Evolutionary conservation across 257 asterid species (phyloP).

Genomic region (Solanum gandarillasii): DNA sequence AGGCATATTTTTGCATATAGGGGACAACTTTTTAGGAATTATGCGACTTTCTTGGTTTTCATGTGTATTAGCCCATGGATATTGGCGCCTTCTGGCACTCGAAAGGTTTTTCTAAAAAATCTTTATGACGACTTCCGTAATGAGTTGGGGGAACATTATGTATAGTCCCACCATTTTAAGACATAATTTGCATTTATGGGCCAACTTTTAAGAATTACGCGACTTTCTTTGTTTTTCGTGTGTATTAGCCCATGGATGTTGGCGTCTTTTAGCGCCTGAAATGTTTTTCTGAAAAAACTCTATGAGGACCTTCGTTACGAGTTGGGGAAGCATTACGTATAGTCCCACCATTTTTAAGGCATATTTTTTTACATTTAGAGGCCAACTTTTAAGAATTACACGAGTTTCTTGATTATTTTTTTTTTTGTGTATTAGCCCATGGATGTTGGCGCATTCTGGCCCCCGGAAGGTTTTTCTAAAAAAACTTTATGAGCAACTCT

Average conservation of each 20-base stretch:
- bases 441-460: not conserved
- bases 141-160: not conserved
- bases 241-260: not conserved
- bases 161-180: not conserved
- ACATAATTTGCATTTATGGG: not conserved
- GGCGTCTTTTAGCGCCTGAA: not conserved
- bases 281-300: too few species aligned
- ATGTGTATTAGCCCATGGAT: not conserved
- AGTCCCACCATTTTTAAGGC: not conserved
- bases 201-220: not conserved
- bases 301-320: not conserved
- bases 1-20: not conserved
- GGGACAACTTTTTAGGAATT: too few species aligned
- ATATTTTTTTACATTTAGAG: too few species aligned
- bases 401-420: too few species aligned
- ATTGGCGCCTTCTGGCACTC: rapidly evolving
- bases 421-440: too few species aligned
- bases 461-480: rapidly evolving
- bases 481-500: too few species aligned
- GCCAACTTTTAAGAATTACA: not conserved
- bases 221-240: not conserved
- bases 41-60: too few species aligned
- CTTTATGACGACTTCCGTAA: rapidly evolving
- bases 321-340: not conserved
- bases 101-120: rapidly evolving